Evolutionary conservation across 192 early-diverging fungal genomes (phyloP).

Genomic region (Linnemannia schmuckeri): DNA sequence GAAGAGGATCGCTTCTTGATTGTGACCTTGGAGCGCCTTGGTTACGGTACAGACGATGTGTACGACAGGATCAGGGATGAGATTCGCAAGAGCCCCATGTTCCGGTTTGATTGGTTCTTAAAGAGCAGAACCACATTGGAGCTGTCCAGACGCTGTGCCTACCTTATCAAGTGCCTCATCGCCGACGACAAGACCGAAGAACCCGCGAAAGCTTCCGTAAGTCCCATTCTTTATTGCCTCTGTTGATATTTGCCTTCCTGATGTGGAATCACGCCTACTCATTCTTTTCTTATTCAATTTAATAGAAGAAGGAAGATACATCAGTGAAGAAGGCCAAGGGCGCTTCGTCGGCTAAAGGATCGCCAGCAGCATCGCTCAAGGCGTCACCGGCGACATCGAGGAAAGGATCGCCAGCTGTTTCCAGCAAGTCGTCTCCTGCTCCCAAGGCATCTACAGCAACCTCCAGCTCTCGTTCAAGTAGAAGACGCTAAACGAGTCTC

Average conservation of each 20-base stretch:
- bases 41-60: slow-evolving; percentile 92
- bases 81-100: slow-evolving; percentile 82
- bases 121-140: slow-evolving; percentile 93
- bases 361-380: slow-evolving; percentile 30
- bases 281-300: not conserved
- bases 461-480: slow-evolving; percentile 38
- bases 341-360: slow-evolving; percentile 29
- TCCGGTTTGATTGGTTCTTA: slow-evolving; percentile 99
- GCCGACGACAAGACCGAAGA: slow-evolving; percentile 45
- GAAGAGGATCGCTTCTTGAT: slow-evolving; percentile 98
- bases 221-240: not conserved
- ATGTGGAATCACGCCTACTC: not conserved
- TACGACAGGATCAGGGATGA: slow-evolving; percentile 94
- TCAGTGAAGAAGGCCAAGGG: slow-evolving; percentile 30
- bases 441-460: slow-evolving; percentile 26
- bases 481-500: slow-evolving; percentile 23
- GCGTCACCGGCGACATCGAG: slow-evolving; percentile 39
- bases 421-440: slow-evolving; percentile 35
- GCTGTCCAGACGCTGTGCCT: slow-evolving; percentile 86
- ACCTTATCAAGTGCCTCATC: slow-evolving; percentile 70
- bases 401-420: slow-evolving; percentile 39
- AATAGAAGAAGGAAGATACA: slow-evolving; percentile 44
- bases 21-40: slow-evolving; percentile 88
- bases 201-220: slow-evolving; percentile 24
- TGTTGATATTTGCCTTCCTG: not conserved